phyloP scores from a whole-genome alignment of 352 stramenopile genomes.

The Globisporangium cylindrosporum region DNA sequence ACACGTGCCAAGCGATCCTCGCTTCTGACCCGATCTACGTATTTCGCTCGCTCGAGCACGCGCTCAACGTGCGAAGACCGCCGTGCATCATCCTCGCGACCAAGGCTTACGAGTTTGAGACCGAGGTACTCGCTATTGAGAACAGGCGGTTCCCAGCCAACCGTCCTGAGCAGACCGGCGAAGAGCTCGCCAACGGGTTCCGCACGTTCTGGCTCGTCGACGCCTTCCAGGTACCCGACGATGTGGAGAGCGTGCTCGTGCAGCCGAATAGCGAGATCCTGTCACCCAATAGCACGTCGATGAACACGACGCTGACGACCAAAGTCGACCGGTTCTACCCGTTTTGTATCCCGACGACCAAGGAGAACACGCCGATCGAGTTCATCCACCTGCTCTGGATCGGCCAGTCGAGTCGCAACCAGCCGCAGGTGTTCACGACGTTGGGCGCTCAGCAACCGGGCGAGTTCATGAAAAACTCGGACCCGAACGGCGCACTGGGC shows the following conservation, averaged over 20 bases:
- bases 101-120: conserved; percentile 20
- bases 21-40: conserved; percentile 49
- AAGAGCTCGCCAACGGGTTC: conserved; percentile 86
- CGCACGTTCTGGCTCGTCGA: conserved; percentile 82
- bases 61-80: conserved; percentile 80
- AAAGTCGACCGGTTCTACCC: conserved; percentile 87
- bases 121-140: conserved; percentile 17
- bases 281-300: conserved; percentile 76
- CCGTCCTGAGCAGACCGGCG: conserved; percentile 89
- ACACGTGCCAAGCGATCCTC: conserved; percentile 46
- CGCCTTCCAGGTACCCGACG: conserved; percentile 37
- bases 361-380: conserved; percentile 90
- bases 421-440: conserved; percentile 89
- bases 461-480: conserved; percentile 89
- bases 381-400: conserved; percentile 92
- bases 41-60: conserved; percentile 78
- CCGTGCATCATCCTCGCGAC: conserved; percentile 83
- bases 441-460: conserved; percentile 87
- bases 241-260: conserved; percentile 62
- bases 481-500: conserved; percentile 73
- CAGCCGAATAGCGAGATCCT: conserved; percentile 75
- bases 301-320: conserved; percentile 86
- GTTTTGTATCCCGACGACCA: conserved; percentile 91
- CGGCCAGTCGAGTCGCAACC: conserved; percentile 84
- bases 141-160: conserved; percentile 62